Conservation (phyloP, 768 basidiomycete genomes). For the Phallus indusiatus region DNA sequence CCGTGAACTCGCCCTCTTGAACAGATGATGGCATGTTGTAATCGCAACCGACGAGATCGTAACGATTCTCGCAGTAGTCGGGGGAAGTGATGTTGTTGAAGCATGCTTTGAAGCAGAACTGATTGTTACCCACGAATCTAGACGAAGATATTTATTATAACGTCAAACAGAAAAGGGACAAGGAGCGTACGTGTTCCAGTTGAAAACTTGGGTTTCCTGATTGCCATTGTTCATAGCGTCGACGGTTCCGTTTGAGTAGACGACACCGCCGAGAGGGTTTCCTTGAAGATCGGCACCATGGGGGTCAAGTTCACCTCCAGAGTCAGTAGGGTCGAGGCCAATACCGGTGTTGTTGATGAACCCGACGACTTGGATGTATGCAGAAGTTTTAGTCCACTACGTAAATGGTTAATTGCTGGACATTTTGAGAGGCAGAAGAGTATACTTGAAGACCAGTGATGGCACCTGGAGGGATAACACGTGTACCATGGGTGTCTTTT, state of each 20-base stretch:
- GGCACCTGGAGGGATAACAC: constrained; percentile 14
- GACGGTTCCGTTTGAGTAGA: constrained; percentile 23
- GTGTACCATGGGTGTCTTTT: constrained; percentile 19
- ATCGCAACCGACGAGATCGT: neutral
- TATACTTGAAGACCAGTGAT: constrained; percentile 13
- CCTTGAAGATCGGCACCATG: constrained; percentile 29
- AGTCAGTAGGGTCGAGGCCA: constrained; percentile 25
- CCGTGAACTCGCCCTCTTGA: no score
- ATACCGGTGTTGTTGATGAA: constrained; percentile 33
- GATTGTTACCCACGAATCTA: no score
- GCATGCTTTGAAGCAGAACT: no score
- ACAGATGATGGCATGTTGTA: neutral
- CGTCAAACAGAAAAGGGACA: no score
- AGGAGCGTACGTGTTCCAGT: no score
- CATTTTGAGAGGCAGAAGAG: no score
- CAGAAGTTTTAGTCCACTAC: constrained; percentile 12
- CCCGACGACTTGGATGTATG: constrained; percentile 19
- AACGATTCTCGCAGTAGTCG: neutral
- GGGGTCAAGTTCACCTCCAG: constrained; percentile 33
- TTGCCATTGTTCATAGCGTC: no score
- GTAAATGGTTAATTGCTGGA: no score
- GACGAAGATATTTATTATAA: no score
- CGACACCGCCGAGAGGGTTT: constrained; percentile 27
- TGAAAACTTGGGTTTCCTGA: no score
- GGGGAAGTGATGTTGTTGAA: no score